Evolutionary conservation across 139 green algal genomes (phyloP).

Genomic region (Diplosphaera chodatii): DNA sequence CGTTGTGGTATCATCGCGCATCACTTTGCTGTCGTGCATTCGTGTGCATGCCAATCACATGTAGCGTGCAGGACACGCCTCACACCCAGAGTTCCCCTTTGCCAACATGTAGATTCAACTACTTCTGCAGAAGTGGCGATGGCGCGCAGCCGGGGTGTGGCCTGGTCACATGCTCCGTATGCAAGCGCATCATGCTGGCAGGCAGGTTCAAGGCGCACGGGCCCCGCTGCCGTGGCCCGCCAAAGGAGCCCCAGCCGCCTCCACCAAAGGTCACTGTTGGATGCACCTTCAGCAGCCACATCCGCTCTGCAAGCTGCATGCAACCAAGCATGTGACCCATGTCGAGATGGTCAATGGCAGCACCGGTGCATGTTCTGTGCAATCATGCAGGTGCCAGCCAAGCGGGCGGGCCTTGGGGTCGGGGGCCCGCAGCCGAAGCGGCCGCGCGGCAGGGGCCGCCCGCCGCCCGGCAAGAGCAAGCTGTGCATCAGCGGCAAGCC

Average conservation of each 20-base stretch:
- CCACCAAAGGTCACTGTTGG: background rate
- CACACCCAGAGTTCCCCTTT: too few relatives aligned
- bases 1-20: too few relatives aligned
- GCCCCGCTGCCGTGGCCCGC: background rate
- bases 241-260: background rate
- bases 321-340: too few relatives aligned
- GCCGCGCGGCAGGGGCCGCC: background rate
- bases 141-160: too few relatives aligned
- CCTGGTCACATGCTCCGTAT: background rate
- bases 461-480: background rate
- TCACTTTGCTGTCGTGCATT: too few relatives aligned
- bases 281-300: too few relatives aligned
- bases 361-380: too few relatives aligned
- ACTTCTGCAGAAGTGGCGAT: background rate
- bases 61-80: too few relatives aligned
- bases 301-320: too few relatives aligned
- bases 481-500: background rate
- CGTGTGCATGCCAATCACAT: too few relatives aligned
- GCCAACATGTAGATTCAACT: too few relatives aligned
- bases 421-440: background rate
- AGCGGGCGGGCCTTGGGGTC: background rate
- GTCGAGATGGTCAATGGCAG: too few relatives aligned
- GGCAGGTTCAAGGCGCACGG: background rate
- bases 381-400: background rate
- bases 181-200: background rate